Percentiles rank a stretch among this genome's conserved stretches.
These are phyloP conservation scores for Fusarium xyrophilum DNA, from an alignment of 2,329 filamentous ascomycete genomes.

Conservation along the genomic window DNA sequence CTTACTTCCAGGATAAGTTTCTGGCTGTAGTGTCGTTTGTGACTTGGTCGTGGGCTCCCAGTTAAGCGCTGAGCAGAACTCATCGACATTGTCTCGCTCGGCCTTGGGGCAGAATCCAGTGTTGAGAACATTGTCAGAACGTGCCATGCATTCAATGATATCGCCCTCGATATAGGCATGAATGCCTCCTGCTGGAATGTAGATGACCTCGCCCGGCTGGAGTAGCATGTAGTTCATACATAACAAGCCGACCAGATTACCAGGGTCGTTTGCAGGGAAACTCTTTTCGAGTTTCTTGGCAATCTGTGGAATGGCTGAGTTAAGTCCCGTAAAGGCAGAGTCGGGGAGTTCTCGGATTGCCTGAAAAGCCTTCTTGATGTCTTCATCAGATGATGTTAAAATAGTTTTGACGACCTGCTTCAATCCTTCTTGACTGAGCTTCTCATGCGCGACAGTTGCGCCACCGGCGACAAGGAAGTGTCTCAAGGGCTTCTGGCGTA, in stretches of 20 bases:
- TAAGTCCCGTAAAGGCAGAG: constrained; percentile 55
- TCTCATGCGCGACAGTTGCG: constrained; percentile 40
- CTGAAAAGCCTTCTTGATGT: constrained; percentile 32
- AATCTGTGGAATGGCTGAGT: constrained; percentile 68
- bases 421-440: constrained; percentile 58
- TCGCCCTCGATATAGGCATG: constrained; percentile 77
- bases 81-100: constrained; percentile 68
- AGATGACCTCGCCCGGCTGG: constrained; percentile 70
- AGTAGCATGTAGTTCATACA: constrained; percentile 78
- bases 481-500: constrained; percentile 54
- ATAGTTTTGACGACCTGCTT: constrained; percentile 60
- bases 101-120: constrained; percentile 74
- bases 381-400: constrained; percentile 57
- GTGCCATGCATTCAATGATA: constrained; percentile 81
- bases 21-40: constrained; percentile 61
- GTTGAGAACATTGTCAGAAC: constrained; percentile 77
- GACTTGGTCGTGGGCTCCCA: constrained; percentile 67
- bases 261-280: constrained; percentile 69
- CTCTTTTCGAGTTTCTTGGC: constrained; percentile 69
- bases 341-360: constrained; percentile 47
- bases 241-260: constrained; percentile 71
- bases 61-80: constrained; percentile 68
- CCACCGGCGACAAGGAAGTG: constrained; percentile 31
- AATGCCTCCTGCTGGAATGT: constrained; percentile 75
- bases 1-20: constrained; percentile 57